Evolutionary conservation across 164 flowering plant species (phyloP), one percentile per base, ranked within the genome.

Genomic region (Vitis rotundifolia): DNA sequence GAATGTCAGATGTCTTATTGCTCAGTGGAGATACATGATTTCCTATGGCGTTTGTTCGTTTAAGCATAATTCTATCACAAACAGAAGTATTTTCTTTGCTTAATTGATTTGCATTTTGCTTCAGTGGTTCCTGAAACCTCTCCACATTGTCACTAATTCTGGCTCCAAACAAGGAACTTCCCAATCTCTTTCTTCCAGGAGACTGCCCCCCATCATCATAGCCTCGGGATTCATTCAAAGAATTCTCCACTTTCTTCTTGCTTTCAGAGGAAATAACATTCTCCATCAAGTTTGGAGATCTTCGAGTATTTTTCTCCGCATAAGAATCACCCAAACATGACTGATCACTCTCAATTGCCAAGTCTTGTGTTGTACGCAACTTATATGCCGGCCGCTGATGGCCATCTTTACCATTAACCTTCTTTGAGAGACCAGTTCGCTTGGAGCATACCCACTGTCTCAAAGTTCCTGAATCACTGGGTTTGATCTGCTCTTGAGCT

Each of bases 361-460:
- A 63, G 59, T 76, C 75, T 61, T n/a, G 69, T 61, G 73, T n/a
- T 58, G 53, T 26, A 67, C 57, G 73, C 44, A 75, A 66, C 56
- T 73, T 47, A 72, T 64, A 65, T 61, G 59, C 66, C 11, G 66
- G 49, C 64, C 60, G 75, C 44, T 66, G 79, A 63, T 48, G 64
- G 14, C 55, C 71, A 59, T 59, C 82, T 64, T 75, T 76, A 50
- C 52, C 60, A 15, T 67, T 73, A 8, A 62, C 16, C 75, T 85
- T 89, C 76, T 81, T 86, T 28, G 73, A 70, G 16, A 79, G 70
- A 53, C 80, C 81, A 22, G 81, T 81, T 61, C 90, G 72, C 76
- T 83, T 88, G 49, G 92, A 86, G 74, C 91, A 71, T 14, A 71
- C 84, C 91, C 93, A 86, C 52, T 59, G 80, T 68, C 79, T 76